Evolutionary conservation across 139 green algal genomes (phyloP).

Genomic region (Diplosphaera chodatii): DNA sequence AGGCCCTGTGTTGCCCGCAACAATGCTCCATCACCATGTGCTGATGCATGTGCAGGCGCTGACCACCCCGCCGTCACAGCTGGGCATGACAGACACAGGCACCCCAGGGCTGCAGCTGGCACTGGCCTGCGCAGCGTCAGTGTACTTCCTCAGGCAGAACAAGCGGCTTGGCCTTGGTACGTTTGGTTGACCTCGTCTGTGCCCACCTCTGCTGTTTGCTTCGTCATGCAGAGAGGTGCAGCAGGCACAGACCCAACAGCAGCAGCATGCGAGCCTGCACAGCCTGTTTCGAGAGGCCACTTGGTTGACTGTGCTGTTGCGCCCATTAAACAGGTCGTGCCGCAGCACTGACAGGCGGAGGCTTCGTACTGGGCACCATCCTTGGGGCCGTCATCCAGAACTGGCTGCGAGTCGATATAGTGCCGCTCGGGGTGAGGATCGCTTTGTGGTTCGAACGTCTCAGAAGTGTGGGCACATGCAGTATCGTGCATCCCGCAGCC

Average conservation of each 20-base stretch:
- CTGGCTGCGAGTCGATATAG: constrained; percentile 83
- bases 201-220: too few relatives aligned
- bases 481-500: too few relatives aligned
- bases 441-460: too few relatives aligned
- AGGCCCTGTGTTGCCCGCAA: too few relatives aligned
- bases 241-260: not conserved
- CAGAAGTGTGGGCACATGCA: too few relatives aligned
- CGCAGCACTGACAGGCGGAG: constrained; percentile 40
- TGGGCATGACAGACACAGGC: constrained; percentile 32
- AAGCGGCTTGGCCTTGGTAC: constrained; percentile 57
- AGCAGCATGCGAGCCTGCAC: too few relatives aligned
- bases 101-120: constrained; percentile 73
- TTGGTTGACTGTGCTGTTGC: too few relatives aligned
- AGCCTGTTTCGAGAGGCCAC: too few relatives aligned
- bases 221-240: too few relatives aligned
- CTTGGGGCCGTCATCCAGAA: constrained; percentile 59
- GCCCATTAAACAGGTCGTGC: constrained; percentile 3
- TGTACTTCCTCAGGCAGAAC: constrained; percentile 75
- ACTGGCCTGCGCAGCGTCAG: constrained; percentile 47
- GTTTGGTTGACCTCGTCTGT: not conserved
- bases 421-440: constrained; percentile 60
- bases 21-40: too few relatives aligned
- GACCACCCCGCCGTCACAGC: constrained; percentile 27
- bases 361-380: constrained; percentile 57
- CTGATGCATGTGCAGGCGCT: constrained; percentile 37